A percentile compares a stretch with the other conserved stretches of the same genome.
These are phyloP conservation scores for Entomortierella chlamydospora DNA, from an alignment of 192 early-diverging fungal genomes.

Conservation along the genomic window DNA sequence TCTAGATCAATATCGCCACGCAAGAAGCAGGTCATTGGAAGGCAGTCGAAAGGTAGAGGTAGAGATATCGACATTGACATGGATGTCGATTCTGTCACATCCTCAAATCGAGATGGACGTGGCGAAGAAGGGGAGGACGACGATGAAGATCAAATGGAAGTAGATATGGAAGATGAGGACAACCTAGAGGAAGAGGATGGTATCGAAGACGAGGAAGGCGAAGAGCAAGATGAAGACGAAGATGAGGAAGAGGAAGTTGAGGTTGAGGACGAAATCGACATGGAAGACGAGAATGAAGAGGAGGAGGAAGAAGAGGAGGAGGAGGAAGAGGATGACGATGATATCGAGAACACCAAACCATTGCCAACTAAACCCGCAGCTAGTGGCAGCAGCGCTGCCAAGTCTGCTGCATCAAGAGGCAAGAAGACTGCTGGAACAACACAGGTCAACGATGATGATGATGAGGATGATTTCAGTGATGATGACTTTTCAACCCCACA, in stretches of 20 bases:
- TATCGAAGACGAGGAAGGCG: slow-evolving; percentile 30
- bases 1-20: slow-evolving; percentile 27
- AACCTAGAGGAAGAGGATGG: slow-evolving; percentile 33
- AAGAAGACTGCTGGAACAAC: slow-evolving; percentile 15
- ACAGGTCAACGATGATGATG: slow-evolving; percentile 18
- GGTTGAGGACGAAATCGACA: slow-evolving; percentile 51
- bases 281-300: slow-evolving; percentile 28
- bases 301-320: slow-evolving; percentile 38
- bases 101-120: slow-evolving; percentile 13
- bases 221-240: slow-evolving; percentile 25
- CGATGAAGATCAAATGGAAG: slow-evolving; percentile 42
- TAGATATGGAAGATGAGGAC: slow-evolving; percentile 50
- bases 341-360: slow-evolving; percentile 48
- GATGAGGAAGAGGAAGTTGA: slow-evolving; percentile 25
- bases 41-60: not conserved
- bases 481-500: slow-evolving; percentile 48
- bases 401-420: slow-evolving; percentile 20
- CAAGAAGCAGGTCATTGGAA: slow-evolving; percentile 10
- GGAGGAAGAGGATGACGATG: slow-evolving; percentile 33
- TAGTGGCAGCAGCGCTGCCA: not conserved
- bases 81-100: slow-evolving; percentile 23
- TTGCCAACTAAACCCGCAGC: slow-evolving; percentile 16
- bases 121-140: slow-evolving; percentile 30
- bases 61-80: slow-evolving; percentile 17
- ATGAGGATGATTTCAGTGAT: slow-evolving; percentile 40